Evolutionary conservation across 352 stramenopile genomes (phyloP).

Genomic region (Globisporangium perplexum): DNA sequence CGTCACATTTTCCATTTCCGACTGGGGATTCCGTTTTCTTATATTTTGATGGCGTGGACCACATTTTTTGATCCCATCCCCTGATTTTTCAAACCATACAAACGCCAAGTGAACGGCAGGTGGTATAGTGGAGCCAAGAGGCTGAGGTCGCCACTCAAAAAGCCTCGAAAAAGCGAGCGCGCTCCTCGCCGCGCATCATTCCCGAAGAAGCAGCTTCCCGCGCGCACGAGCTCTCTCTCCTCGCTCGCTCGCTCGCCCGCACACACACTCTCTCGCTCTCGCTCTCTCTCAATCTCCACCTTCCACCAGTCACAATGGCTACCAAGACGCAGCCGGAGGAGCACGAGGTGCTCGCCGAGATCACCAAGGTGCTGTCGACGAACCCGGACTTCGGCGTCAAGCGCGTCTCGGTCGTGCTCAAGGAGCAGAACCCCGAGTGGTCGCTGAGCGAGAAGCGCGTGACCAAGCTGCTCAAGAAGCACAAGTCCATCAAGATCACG

Average conservation of each 20-base stretch:
- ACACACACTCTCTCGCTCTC: not conserved
- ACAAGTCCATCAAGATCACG: constrained; percentile 39
- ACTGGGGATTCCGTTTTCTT: not conserved
- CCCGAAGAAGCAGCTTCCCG: constrained; percentile 1
- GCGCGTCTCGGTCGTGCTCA: constrained; percentile 51
- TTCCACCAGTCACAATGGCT: constrained; percentile 23
- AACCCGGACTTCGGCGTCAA: constrained; percentile 73
- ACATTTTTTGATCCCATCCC: not conserved
- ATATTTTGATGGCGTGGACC: not conserved
- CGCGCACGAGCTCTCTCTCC: not conserved
- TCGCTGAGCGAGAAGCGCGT: constrained; percentile 71
- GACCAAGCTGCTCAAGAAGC: constrained; percentile 69
- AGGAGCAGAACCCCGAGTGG: constrained; percentile 65
- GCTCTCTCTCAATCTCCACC: not conserved
- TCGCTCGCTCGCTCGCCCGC: no score
- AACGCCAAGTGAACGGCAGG: not conserved
- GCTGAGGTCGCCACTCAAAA: not conserved
- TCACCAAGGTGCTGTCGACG: constrained; percentile 42
- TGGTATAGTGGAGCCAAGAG: not conserved
- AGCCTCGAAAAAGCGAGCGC: not conserved
- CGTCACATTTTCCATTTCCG: no score
- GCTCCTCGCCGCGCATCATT: not conserved
- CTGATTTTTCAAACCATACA: constrained; percentile 1
- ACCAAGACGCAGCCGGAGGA: constrained; percentile 55
- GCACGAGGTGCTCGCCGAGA: constrained; percentile 52